Base-by-base conservation (phyloP, 352 stramenopile species). In the Pythium aphanidermatum region DNA sequence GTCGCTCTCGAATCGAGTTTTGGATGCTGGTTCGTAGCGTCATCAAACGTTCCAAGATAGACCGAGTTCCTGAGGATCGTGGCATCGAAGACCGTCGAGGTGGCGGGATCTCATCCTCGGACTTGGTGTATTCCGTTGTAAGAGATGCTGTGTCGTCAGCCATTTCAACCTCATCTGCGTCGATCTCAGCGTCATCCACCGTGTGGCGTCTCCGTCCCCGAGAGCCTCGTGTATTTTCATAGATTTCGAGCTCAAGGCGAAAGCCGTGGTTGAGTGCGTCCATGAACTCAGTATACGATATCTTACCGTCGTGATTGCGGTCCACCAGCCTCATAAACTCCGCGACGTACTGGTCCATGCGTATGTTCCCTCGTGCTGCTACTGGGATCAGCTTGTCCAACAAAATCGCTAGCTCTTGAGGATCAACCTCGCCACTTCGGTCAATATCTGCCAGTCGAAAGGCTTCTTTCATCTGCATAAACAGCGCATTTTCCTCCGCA, bases 291-390 rank as follows among this genome's bases (percentile, higher is more conserved):
- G 51, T 39, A 31, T 86, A 86, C 25, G 75, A 78, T 20, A 90
- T 63, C 44, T 76, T 69, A 24, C 73, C 78, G 47, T 83, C 70
- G 8, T 71, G 43, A 36, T 90, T 70, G 33, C 69, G 70, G 52
- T 90, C 78, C 31, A 88, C 78, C 5, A 86, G 49, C 5, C 50
- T 26, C 73, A 91, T 86, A 39, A 91, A 91, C 33, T 87, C 73
- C 5, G 74, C 73, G 12, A 91, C 73, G 20, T 91, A 91, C 31
- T 86, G 58, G 20, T 88, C 71, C 49, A 90, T 73, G 28, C 63
- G 60, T 8, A 70, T 60, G 20, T 68, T 62, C 6, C 69, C 65
- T 8, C 70, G 61, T 0, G 51, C 55, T n/a, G 60, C 48, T 38
- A 86, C 79, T 6, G 66, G 65, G 51, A 87, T 71, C 10, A 87